Conservation (phyloP, 2,329 filamentous ascomycete species). For the Cryphonectria naterciae region DNA sequence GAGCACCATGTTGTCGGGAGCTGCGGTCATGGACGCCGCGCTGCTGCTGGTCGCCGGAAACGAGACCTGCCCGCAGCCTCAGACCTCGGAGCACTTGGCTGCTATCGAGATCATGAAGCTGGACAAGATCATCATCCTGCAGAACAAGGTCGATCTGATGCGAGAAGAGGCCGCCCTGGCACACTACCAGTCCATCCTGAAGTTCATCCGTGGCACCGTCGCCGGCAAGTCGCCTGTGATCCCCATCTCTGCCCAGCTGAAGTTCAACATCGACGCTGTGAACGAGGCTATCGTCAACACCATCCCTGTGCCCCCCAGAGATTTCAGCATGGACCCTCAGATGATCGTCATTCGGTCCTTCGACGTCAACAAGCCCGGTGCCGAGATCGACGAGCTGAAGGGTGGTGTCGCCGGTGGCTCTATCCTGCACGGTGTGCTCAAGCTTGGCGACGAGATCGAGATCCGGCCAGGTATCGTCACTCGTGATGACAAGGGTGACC, state of each 20-base stretch:
- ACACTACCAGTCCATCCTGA: constrained; percentile 96
- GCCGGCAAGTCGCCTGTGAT: constrained; percentile 95
- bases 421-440: constrained; percentile 95
- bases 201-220: constrained; percentile 97
- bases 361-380: constrained; percentile 99
- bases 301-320: constrained; percentile 87
- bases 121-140: constrained; percentile 98
- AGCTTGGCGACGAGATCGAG: constrained; percentile 97
- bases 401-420: constrained; percentile 97
- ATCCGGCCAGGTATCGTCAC: constrained; percentile 98
- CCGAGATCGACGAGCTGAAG: constrained; percentile 97
- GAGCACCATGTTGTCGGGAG: constrained; percentile 99
- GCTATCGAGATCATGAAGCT: constrained; percentile 99
- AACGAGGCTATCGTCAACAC: constrained; percentile 95
- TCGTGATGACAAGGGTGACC: constrained; percentile 88
- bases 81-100: constrained; percentile 97
- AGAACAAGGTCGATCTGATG: constrained; percentile 99
- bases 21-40: constrained; percentile 98
- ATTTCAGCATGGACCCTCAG: constrained; percentile 90
- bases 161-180: constrained; percentile 89
- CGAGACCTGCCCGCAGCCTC: constrained; percentile 96
- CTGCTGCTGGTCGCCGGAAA: constrained; percentile 96
- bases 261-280: constrained; percentile 99
- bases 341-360: constrained; percentile 99
- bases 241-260: constrained; percentile 95